phyloP scores from a whole-genome alignment of 2,329 filamentous ascomycete species.

The Fusarium sp. region DNA sequence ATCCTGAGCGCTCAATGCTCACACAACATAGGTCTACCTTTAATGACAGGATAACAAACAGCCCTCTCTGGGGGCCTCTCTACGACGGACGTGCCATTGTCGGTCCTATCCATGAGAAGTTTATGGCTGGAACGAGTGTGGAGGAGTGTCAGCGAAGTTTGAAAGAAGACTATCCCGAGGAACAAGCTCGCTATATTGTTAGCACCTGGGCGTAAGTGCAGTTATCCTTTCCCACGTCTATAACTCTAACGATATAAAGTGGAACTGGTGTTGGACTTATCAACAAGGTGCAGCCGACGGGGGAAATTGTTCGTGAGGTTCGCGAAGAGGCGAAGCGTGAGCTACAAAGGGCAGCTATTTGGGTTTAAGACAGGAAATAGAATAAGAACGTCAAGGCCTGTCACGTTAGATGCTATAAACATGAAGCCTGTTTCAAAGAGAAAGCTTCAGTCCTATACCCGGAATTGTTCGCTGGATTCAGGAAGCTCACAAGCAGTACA shows the following conservation, averaged over 20 bases:
- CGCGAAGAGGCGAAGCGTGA: conserved; percentile 53
- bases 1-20: background rate
- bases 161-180: conserved; percentile 52
- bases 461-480: background rate
- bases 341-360: conserved; percentile 47
- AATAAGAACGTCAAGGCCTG: background rate
- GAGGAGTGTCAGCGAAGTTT: conserved; percentile 57
- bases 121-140: conserved; percentile 54
- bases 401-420: conserved; percentile 7
- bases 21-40: conserved; percentile 51
- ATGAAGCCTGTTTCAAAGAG: conserved; percentile 14
- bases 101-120: conserved; percentile 55
- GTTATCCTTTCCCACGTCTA: background rate
- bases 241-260: conserved; percentile 27
- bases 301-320: conserved; percentile 58
- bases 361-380: conserved; percentile 8
- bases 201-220: conserved; percentile 55
- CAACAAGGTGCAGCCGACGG: conserved; percentile 55
- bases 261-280: conserved; percentile 60
- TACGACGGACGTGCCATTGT: conserved; percentile 60
- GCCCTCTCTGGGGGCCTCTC: conserved; percentile 54
- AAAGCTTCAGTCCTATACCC: too few relatives aligned
- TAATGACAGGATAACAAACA: conserved; percentile 56
- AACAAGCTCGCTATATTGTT: conserved; percentile 49
- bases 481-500: background rate